These are phyloP conservation scores for Orbilia quercus DNA, from an alignment of 2,329 filamentous ascomycete genomes.

Conservation along the genomic window DNA sequence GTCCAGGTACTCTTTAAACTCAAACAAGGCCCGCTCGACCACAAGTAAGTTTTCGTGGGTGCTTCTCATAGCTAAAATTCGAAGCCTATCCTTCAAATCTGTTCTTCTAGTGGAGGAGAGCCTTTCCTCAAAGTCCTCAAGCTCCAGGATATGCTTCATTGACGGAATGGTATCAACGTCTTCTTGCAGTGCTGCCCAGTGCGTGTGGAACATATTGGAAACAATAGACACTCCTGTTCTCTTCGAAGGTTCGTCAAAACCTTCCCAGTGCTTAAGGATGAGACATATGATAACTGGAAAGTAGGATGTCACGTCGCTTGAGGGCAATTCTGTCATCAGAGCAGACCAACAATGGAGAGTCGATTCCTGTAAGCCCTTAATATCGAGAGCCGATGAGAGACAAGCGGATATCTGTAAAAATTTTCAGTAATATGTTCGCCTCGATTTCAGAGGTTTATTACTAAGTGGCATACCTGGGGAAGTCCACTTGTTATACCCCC, in stretches of 20 bases:
- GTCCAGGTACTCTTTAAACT: conserved; percentile 79
- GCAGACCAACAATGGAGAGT: conserved; percentile 87
- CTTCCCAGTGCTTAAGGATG: conserved; percentile 81
- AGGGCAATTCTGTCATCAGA: conserved; percentile 78
- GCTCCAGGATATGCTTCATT: conserved; percentile 74
- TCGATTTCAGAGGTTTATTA: conserved; percentile 53
- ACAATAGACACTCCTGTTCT: conserved; percentile 73
- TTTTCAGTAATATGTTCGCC: conserved; percentile 27
- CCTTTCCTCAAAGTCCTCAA: conserved; percentile 75
- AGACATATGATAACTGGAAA: conserved; percentile 91
- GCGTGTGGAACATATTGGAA: conserved; percentile 72
- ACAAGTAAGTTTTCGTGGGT: conserved; percentile 87
- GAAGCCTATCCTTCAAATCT: conserved; percentile 74
- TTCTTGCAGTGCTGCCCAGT: conserved; percentile 72
- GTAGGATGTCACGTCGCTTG: conserved; percentile 80
- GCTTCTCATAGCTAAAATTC: conserved; percentile 78
- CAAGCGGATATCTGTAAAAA: conserved; percentile 82
- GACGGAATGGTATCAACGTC: conserved; percentile 82
- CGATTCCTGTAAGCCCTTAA: conserved; percentile 77
- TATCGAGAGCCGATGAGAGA: conserved; percentile 82
- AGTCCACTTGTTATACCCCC: conserved; percentile 80
- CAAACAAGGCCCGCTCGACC: conserved; percentile 80
- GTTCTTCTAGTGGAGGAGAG: conserved; percentile 75
- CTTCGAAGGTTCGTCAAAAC: conserved; percentile 72
- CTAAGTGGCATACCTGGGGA: conserved; percentile 73